A percentile compares a stretch with the other conserved stretches of the same genome.
These are phyloP conservation scores for Pythium diclinum DNA, from an alignment of 352 stramenopile genomes.

Conservation along the genomic window DNA sequence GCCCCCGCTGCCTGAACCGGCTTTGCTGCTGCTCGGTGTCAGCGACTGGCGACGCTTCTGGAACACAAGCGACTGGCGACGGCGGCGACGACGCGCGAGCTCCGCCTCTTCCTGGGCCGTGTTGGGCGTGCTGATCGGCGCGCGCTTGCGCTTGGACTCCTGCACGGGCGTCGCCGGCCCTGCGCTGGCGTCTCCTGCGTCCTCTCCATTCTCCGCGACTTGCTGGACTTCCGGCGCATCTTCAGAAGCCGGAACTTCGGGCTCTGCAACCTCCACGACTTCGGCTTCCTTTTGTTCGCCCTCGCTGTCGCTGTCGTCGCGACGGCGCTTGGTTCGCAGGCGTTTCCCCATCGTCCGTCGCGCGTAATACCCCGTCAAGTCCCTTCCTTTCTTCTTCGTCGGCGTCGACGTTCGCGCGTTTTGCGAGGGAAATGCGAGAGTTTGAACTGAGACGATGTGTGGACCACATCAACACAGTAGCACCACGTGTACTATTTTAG, in stretches of 20 bases:
- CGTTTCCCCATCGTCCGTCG: constrained; percentile 11
- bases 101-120: constrained; percentile 62
- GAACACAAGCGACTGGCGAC: constrained; percentile 64
- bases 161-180: constrained; percentile 15
- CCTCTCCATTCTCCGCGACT: constrained; percentile 12
- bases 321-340: constrained; percentile 14
- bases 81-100: constrained; percentile 53
- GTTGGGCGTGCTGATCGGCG: constrained; percentile 22
- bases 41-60: constrained; percentile 70
- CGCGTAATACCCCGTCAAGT: not conserved
- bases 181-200: constrained; percentile 7
- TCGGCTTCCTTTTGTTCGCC: constrained; percentile 29
- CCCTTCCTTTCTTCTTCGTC: not conserved
- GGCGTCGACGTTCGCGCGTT: not conserved
- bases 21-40: constrained; percentile 36
- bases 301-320: constrained; percentile 32
- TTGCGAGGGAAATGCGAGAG: not conserved
- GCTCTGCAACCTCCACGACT: constrained; percentile 26
- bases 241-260: not conserved
- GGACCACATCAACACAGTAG: constrained; percentile 9
- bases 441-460: constrained; percentile 13
- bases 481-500: constrained; percentile 1
- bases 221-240: constrained; percentile 8
- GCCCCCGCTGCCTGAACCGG: constrained; percentile 2
- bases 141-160: constrained; percentile 44